phyloP scores from a whole-genome alignment of 495 filamentous ascomycete genomes.

The Neurospora sp. region DNA sequence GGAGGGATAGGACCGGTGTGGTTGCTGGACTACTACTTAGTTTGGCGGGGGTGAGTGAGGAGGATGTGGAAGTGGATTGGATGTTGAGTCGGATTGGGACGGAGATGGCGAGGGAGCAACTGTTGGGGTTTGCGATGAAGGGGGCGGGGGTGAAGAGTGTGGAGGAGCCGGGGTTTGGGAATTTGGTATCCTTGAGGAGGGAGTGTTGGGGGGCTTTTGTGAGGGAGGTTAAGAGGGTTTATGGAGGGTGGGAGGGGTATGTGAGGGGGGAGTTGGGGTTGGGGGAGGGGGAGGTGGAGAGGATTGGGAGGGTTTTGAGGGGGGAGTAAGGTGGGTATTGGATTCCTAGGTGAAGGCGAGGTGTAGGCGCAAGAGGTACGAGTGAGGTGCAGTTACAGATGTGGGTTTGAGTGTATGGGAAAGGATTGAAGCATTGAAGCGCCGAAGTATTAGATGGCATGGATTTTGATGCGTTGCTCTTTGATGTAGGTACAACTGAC shows the following conservation, averaged over 20 bases:
- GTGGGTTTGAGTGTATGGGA: background rate
- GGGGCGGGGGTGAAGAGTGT: slow-evolving; percentile 19
- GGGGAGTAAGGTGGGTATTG: background rate
- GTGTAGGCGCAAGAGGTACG: background rate
- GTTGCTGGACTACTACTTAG: slow-evolving; percentile 46
- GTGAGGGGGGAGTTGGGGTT: slow-evolving; percentile 30
- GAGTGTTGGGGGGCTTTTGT: slow-evolving; percentile 33
- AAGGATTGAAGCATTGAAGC: background rate
- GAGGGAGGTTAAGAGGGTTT: slow-evolving; percentile 22
- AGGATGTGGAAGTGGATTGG: slow-evolving; percentile 43
- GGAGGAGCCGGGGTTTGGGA: slow-evolving; percentile 31
- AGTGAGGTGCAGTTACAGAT: background rate
- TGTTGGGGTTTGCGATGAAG: slow-evolving; percentile 27
- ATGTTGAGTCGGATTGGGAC: slow-evolving; percentile 37
- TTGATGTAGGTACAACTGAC: background rate
- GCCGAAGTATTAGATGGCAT: background rate
- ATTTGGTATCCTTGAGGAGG: slow-evolving; percentile 25
- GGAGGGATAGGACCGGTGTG: slow-evolving; percentile 57
- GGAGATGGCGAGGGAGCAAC: slow-evolving; percentile 33
- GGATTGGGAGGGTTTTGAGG: slow-evolving; percentile 30
- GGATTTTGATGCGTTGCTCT: background rate
- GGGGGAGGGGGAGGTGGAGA: slow-evolving; percentile 27
- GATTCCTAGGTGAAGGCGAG: background rate
- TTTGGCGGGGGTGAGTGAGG: slow-evolving; percentile 37
- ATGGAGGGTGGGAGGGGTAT: slow-evolving; percentile 37